Evolutionary conservation across 208 protist species (phyloP).

Genomic region (Phytomonas sp.): DNA sequence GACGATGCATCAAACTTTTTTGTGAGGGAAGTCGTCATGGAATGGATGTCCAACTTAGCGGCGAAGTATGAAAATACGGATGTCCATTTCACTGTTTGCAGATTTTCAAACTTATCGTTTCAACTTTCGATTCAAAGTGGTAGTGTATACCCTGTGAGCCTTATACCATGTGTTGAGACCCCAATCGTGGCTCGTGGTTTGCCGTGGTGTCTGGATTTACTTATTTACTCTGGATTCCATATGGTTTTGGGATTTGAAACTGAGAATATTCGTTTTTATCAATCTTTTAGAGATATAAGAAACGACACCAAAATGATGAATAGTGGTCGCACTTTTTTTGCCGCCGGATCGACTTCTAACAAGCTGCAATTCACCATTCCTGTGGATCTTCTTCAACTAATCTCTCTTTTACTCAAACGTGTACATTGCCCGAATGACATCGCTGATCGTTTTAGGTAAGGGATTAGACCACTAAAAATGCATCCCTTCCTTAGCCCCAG

Average conservation of each 20-base stretch:
- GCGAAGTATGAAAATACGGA: conserved; percentile 5
- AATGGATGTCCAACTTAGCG: too few relatives aligned
- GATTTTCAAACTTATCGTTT: conserved; percentile 39
- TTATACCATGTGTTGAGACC: conserved; percentile 11
- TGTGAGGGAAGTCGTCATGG: too few relatives aligned
- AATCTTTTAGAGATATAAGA: conserved; percentile 31
- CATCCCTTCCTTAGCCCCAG: background rate
- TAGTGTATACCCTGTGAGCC: background rate
- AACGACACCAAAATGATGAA: conserved; percentile 13
- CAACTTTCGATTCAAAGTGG: conserved; percentile 31
- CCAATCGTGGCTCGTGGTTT: conserved; percentile 2
- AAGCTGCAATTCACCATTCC: conserved; percentile 19
- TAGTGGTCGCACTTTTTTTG: conserved; percentile 21
- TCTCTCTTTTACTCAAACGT: conserved; percentile 20
- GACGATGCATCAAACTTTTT: too few relatives aligned
- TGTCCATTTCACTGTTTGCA: conserved; percentile 23
- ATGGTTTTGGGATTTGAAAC: conserved; percentile 35
- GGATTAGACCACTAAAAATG: background rate
- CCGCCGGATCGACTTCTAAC: conserved; percentile 14
- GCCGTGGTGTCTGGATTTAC: conserved; percentile 32
- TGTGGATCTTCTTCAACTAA: conserved; percentile 13
- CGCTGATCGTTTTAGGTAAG: conserved; percentile 22
- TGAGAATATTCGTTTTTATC: conserved; percentile 16
- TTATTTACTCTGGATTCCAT: conserved; percentile 28
- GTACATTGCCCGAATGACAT: conserved; percentile 21